phyloP scores from a whole-genome alignment of 2,329 filamentous ascomycete species.

The Neonectria faginata region DNA sequence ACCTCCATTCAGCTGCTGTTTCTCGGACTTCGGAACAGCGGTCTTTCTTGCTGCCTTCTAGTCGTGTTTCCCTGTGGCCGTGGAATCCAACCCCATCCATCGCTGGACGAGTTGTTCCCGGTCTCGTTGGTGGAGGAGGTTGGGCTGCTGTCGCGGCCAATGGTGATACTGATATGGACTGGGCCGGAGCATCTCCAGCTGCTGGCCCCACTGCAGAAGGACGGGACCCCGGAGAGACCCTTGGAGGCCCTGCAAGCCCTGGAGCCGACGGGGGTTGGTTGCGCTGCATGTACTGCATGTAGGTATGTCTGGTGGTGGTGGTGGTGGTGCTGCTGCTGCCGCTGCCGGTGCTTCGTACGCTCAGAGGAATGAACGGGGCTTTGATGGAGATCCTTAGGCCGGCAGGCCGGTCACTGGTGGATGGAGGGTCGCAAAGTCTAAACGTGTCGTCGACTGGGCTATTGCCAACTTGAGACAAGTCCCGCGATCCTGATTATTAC shows the following conservation, averaged over 20 bases:
- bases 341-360: conserved; percentile 8
- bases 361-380: conserved; percentile 33
- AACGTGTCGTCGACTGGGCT: conserved; percentile 41
- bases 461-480: conserved; percentile 44
- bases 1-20: conserved; percentile 22
- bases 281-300: conserved; percentile 28
- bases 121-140: conserved; percentile 26
- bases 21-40: conserved; percentile 21
- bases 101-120: conserved; percentile 3
- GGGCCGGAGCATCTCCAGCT: conserved; percentile 11
- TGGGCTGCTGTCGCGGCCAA: conserved; percentile 15
- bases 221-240: conserved; percentile 18
- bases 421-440: conserved; percentile 36
- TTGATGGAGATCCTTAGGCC: conserved; percentile 32
- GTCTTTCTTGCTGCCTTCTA: conserved; percentile 18
- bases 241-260: conserved; percentile 11
- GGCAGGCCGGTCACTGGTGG: conserved; percentile 28
- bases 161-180: conserved; percentile 8
- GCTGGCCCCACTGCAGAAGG: conserved; percentile 18
- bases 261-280: conserved; percentile 9
- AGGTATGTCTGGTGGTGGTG: conserved; percentile 18
- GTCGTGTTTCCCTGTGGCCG: conserved; percentile 26
- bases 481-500: conserved; percentile 39
- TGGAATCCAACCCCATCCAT: background rate
- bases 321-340: background rate